Evolutionary conservation across 2,329 filamentous ascomycete species (phyloP), one percentile per base, ranked within the genome.

Genomic region (Trichoderma koningiopsis): DNA sequence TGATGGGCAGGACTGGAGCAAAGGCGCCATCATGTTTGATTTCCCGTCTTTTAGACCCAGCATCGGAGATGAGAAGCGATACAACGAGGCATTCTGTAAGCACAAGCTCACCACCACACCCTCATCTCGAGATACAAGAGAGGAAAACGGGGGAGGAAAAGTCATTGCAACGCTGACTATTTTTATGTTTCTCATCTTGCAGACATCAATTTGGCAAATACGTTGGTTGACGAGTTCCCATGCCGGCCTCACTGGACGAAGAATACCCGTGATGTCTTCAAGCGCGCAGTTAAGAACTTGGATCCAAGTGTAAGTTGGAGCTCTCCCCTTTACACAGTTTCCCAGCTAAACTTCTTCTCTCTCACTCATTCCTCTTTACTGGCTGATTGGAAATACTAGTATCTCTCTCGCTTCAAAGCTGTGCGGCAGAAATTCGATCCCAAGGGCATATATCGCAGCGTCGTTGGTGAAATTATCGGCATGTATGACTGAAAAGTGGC

Each of bases 161-260:
- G 1, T 8, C 6, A 5, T 16, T 4, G 33, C 0, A 14, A 6
- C 47, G 6, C n/a, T 40, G 3, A 52, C 13, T 35, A 14, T 19
- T 29, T 29, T 29, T 16, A 16, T 5, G 1, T 31, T 14, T 43
- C 4, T 7, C 49, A 5, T 33, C 33, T 24, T 22, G 29, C 29
- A 82, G 78, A 86, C 71, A 80, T 79, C 43, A 82, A 80, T 6
- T 76, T 86, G 4, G 83, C 83, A 24, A 81, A 81, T 61, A 80
- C 79, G 0, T 78, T 86, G 22, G 77, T 86, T 59, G 79, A 82
- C 31, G 84, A 86, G 73, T 86, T 86, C 71, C 83, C 83, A 0
- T 83, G 82, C 72, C 79, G 84, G 5, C 84, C 84, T 35, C 84
- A 86, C 74, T 86, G 84, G 84, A 86, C 84, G 13, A 86, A 86